These are phyloP conservation scores for Russula emetica DNA, from an alignment of 768 basidiomycete species.

Conservation along the genomic window DNA sequence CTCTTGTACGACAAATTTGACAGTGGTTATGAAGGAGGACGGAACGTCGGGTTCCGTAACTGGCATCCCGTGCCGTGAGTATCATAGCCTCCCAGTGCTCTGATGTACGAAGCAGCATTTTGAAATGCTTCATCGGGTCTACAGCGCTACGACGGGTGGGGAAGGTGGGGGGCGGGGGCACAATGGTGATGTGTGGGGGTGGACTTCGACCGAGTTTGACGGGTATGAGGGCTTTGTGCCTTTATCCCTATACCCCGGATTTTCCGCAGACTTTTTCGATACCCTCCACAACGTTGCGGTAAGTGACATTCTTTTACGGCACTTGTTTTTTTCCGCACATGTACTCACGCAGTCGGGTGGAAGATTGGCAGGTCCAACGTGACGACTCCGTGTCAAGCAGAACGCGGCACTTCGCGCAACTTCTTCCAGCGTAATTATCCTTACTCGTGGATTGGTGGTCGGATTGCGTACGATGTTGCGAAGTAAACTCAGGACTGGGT, in stretches of 20 bases:
- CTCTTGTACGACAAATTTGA: conserved; percentile 74
- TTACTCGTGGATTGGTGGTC: conserved; percentile 81
- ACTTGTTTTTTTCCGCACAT: background rate
- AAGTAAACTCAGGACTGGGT: conserved; percentile 5
- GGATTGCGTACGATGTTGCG: conserved; percentile 51
- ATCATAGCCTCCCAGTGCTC: background rate
- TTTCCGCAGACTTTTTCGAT: conserved; percentile 90
- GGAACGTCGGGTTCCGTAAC: conserved; percentile 83
- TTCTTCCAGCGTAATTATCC: conserved; percentile 92
- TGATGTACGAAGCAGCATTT: background rate
- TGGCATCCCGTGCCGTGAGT: conserved; percentile 93
- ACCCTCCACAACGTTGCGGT: conserved; percentile 81
- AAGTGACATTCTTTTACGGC: conserved; percentile 35
- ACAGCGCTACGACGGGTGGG: conserved; percentile 65
- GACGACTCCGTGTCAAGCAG: conserved; percentile 77
- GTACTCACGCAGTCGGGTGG: conserved; percentile 20
- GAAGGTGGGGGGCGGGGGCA: conserved; percentile 54
- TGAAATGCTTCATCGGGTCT: conserved; percentile 8
- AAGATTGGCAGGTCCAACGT: conserved; percentile 90
- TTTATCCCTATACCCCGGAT: conserved; percentile 85
- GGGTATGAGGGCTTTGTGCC: conserved; percentile 69
- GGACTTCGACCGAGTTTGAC: conserved; percentile 82
- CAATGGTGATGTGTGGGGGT: conserved; percentile 98
- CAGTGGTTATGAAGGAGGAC: conserved; percentile 67
- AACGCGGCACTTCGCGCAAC: conserved; percentile 74